Base-by-base conservation (phyloP, 2,329 filamentous ascomycete genomes). In the Gliomastix tumulicola region DNA sequence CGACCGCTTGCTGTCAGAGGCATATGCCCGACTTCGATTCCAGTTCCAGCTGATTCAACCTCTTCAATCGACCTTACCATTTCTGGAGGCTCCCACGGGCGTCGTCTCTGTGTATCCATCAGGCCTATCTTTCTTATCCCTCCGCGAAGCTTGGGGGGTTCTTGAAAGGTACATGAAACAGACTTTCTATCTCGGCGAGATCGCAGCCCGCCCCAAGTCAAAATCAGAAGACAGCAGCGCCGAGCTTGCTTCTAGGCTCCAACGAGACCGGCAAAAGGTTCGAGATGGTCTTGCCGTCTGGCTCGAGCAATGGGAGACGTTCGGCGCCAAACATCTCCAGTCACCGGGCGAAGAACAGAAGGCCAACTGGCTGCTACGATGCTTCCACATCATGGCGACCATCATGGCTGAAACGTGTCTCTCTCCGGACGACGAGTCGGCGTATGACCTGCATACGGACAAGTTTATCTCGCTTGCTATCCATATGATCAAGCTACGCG, bases 1-100 rank as follows among this genome's bases (percentile, higher is more conserved):
- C 13, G 15, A 72, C 31, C 53, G 61, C 27, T 65, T 59, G 53
- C 62, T 74, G 13, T 42, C 62, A 4, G 63, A 68, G 39, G 57
- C 55, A 3, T 65, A 72, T 21, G 48, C 50, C 1, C 49, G 53
- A 19, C 41, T 58, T 5, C 49, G 55, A 25, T 37, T 58, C 3
- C 51, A 53, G 38, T 37, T 47, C 11, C 45, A 48, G n/a, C 44
- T 55, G 5, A 47, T 52, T 16, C 40, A 41, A 28, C 35, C 32
- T 6, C n/a, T n/a, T n/a, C n/a, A n/a, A n/a, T n/a, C n/a, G n/a
- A n/a, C n/a, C n/a, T n/a, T n/a, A n/a, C n/a, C n/a, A n/a, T n/a
- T n/a, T n/a, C n/a, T n/a, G n/a, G 33, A 27, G 12, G 12, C 30
- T 12, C 32, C 19, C 34, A 21, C 31, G 22, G n/a, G n/a, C n/a